Evolutionary conservation across 164 flowering plant species (phyloP).

Genomic region (Sedum album): DNA sequence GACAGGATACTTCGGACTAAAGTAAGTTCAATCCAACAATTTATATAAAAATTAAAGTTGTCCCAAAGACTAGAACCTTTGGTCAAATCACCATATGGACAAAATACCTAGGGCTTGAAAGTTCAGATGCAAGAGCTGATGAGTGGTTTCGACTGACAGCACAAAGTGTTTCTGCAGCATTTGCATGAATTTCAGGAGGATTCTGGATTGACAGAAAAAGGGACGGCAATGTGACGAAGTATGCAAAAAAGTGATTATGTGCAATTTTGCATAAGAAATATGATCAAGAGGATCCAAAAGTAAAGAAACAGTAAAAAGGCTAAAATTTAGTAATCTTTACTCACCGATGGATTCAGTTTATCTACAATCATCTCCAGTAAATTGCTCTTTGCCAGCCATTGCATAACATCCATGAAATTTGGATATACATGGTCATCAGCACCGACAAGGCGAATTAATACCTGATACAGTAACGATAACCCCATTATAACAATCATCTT

Average conservation of each 20-base stretch:
- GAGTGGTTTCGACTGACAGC: conserved; percentile 73
- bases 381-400: conserved; percentile 88
- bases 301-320: no score
- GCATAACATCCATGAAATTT: conserved; percentile 81
- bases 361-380: conserved; percentile 96
- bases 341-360: conserved; percentile 74
- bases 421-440: conserved; percentile 91
- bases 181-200: conserved; percentile 89
- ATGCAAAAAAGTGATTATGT: not conserved
- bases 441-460: conserved; percentile 74
- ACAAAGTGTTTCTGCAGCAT: conserved; percentile 89
- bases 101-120: conserved; percentile 74
- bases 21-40: no score
- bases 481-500: no score
- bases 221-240: conserved; percentile 3
- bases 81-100: not conserved
- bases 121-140: conserved; percentile 67
- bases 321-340: no score
- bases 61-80: not conserved
- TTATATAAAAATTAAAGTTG: no score
- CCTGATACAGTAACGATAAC: no score
- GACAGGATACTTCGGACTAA: no score
- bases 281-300: not conserved
- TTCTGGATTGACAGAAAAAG: conserved; percentile 31
- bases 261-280: not conserved